Evolutionary conservation across 208 protist genomes (phyloP).

Genomic region (Blastocrithidia nonstop): DNA sequence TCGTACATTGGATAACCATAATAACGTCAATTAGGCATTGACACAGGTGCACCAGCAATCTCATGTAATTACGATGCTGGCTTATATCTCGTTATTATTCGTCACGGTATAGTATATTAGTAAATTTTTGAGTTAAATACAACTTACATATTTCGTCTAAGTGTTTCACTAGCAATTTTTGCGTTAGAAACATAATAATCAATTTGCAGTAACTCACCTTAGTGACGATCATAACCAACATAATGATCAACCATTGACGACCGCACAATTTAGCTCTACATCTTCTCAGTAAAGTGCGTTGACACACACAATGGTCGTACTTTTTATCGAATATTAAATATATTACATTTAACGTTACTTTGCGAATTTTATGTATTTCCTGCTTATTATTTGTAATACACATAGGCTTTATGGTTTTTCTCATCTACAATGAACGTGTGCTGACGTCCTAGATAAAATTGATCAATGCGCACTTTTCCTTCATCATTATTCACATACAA

Average conservation of each 20-base stretch:
- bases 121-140: background rate
- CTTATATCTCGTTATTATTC: constrained; percentile 20
- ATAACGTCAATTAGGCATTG: constrained; percentile 46
- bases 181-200: constrained; percentile 14
- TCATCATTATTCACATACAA: constrained; percentile 13
- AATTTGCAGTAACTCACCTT: constrained; percentile 17
- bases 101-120: constrained; percentile 22
- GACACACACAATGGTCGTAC: constrained; percentile 21
- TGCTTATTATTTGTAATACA: background rate
- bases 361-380: background rate
- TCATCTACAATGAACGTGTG: constrained; percentile 10
- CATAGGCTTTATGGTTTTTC: background rate
- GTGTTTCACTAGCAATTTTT: too few species aligned
- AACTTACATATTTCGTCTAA: too few species aligned
- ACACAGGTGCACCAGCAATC: constrained; percentile 16
- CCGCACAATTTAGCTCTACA: constrained; percentile 12
- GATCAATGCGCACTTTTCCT: constrained; percentile 12
- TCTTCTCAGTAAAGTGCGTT: constrained; percentile 8
- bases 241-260: constrained; percentile 27
- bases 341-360: background rate
- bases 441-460: constrained; percentile 9
- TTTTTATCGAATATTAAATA: constrained; percentile 4
- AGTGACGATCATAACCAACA: constrained; percentile 19
- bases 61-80: constrained; percentile 14
- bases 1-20: constrained; percentile 58